Evolutionary conservation across 495 filamentous ascomycete species (phyloP), one percentile per base, ranked within the genome.

Genomic region (Penicillium atrosanguineum): DNA sequence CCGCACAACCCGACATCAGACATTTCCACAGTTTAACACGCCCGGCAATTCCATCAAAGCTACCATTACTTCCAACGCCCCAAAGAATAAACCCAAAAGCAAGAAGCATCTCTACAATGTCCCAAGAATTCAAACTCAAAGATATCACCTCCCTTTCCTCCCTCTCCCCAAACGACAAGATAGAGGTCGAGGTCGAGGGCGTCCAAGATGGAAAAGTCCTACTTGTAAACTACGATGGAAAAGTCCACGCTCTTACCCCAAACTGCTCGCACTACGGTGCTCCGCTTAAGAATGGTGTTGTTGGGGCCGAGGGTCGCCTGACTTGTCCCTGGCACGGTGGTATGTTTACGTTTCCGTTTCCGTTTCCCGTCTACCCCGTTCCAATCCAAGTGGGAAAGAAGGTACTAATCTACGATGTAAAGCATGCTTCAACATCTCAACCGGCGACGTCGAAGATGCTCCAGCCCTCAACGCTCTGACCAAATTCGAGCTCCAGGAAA

Each of bases 251-350:
- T 19, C 63, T 92, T 52, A 90, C 87, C 31, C 74, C 89, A n/a
- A 89, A 85, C 45, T 98, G 94, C 71, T 95, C 95, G 7, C 94
- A 97, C 79, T 96, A 93, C 67, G 91, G 88, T 5, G 94, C 93
- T 5, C 95, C 94, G 7, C 73, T 97, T 59, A 84, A 86, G 56
- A 83, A 86, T 44, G 94, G 94, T 34, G 83, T 97, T 12, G 70
- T 97, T 43, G 87, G 88, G 4, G 83, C 83, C 4, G 86, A 91
- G 59, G 94, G 94, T 1, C 74, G 90, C 43, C 71, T 98, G 29
- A 95, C 89, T 15, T 98, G 94, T 68, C 88, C 92, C 1, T 97
- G 95, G 94, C 91, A 96, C 69, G 91, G 91, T 75, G 89, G 89
- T 92, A 67, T 36, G 78, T 73, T 25, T 37, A n/a, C n/a, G n/a